Conservation (phyloP, 2,329 filamentous ascomycete species). For the Drechslerella dactyloides region DNA sequence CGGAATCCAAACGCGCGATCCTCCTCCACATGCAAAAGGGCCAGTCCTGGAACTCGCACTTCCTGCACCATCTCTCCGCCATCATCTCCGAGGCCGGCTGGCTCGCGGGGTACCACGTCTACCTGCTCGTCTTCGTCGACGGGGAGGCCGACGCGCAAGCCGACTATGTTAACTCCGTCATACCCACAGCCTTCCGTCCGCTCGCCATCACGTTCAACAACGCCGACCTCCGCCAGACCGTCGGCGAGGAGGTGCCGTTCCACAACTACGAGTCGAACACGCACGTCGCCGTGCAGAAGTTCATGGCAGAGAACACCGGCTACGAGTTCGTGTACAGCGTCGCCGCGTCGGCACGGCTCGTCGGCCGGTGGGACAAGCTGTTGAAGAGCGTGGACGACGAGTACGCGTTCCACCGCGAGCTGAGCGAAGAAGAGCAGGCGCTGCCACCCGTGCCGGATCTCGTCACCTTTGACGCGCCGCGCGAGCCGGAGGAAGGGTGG, state of each 20-base stretch:
- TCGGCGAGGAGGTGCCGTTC: conserved; percentile 34
- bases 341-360: conserved; percentile 23
- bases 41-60: conserved; percentile 38
- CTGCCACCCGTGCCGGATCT: conserved; percentile 32
- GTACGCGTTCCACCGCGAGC: conserved; percentile 43
- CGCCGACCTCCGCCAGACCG: conserved; percentile 22
- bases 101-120: conserved; percentile 27
- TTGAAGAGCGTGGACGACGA: conserved; percentile 40
- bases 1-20: conserved; percentile 30
- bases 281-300: conserved; percentile 41
- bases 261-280: conserved; percentile 30
- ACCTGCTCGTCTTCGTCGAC: conserved; percentile 35
- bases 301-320: conserved; percentile 38
- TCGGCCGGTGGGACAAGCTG: conserved; percentile 39
- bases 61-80: conserved; percentile 24
- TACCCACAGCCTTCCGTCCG: conserved; percentile 30
- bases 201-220: conserved; percentile 38
- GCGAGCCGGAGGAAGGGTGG: conserved; percentile 38
- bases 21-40: conserved; percentile 42
- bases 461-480: conserved; percentile 39
- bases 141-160: conserved; percentile 28
- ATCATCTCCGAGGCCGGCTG: conserved; percentile 35
- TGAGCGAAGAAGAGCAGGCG: conserved; percentile 2
- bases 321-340: conserved; percentile 46
- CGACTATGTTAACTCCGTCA: conserved; percentile 20